These are phyloP conservation scores for Verbena officinalis DNA, from an alignment of 257 asterid species.

Conservation along the genomic window DNA sequence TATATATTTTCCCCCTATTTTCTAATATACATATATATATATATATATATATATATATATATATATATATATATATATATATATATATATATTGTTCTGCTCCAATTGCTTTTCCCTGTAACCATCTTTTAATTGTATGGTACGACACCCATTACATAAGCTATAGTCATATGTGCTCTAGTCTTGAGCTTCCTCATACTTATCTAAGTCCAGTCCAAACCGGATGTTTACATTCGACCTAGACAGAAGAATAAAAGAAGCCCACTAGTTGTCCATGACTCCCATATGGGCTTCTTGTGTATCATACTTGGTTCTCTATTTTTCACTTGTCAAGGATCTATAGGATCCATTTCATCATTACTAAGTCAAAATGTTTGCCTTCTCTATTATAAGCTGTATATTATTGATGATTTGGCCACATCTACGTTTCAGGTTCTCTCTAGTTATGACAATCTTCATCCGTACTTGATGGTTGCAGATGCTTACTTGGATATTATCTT, in stretches of 20 bases:
- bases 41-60: neutral
- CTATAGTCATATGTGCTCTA: neutral
- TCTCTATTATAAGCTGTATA: constrained; percentile 15
- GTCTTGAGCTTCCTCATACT: constrained; percentile 8
- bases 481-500: constrained; percentile 73
- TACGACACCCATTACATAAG: neutral
- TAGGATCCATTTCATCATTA: constrained; percentile 18
- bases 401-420: constrained; percentile 20
- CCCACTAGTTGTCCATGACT: constrained; percentile 16
- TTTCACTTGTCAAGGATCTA: constrained; percentile 11
- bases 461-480: constrained; percentile 63
- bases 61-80: neutral
- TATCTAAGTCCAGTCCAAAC: constrained; percentile 18
- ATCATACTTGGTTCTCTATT: constrained; percentile 22
- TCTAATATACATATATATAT: too few species aligned
- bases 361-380: constrained; percentile 23
- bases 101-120: neutral
- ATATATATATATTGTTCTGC: neutral
- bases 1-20: constrained; percentile 12
- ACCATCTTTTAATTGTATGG: neutral
- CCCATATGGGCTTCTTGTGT: constrained; percentile 4
- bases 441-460: constrained; percentile 48
- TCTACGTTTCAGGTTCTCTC: constrained; percentile 70
- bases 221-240: constrained; percentile 6
- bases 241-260: constrained; percentile 2